phyloP scores from a whole-genome alignment of 371 early-diverging fungal species.

The Capniomyces stellatus region DNA sequence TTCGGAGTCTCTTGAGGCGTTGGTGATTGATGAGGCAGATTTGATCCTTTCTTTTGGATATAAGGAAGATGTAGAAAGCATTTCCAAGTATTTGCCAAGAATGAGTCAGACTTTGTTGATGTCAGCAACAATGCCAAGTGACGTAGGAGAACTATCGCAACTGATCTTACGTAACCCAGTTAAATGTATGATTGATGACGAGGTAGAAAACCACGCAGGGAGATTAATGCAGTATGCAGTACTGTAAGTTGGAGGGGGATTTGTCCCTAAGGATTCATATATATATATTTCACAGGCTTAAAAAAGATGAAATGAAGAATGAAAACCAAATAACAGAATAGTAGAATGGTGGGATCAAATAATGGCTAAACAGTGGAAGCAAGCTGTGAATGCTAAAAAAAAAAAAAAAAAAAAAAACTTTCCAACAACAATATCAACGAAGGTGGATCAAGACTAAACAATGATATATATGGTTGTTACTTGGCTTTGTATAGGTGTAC shows the following conservation, averaged over 20 bases:
- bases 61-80: constrained; percentile 53
- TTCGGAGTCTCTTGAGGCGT: constrained; percentile 42
- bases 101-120: constrained; percentile 76
- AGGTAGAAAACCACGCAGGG: constrained; percentile 31
- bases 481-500: constrained; percentile 27
- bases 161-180: constrained; percentile 70
- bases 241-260: constrained; percentile 6
- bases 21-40: constrained; percentile 94
- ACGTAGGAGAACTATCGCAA: constrained; percentile 66
- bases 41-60: constrained; percentile 83
- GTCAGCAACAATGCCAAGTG: constrained; percentile 73
- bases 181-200: constrained; percentile 64
- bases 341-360: too few relatives aligned
- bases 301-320: too few relatives aligned
- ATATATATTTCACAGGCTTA: too few relatives aligned
- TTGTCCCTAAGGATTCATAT: too few relatives aligned
- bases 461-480: too few relatives aligned
- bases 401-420: too few relatives aligned
- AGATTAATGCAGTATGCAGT: constrained; percentile 58
- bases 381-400: too few relatives aligned
- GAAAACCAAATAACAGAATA: too few relatives aligned
- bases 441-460: too few relatives aligned
- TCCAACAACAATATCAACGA: too few relatives aligned
- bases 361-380: too few relatives aligned
- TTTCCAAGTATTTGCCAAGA: constrained; percentile 53